Base-by-base conservation (phyloP, 2,329 filamentous ascomycete species). In the Xylariaceae sp. region DNA sequence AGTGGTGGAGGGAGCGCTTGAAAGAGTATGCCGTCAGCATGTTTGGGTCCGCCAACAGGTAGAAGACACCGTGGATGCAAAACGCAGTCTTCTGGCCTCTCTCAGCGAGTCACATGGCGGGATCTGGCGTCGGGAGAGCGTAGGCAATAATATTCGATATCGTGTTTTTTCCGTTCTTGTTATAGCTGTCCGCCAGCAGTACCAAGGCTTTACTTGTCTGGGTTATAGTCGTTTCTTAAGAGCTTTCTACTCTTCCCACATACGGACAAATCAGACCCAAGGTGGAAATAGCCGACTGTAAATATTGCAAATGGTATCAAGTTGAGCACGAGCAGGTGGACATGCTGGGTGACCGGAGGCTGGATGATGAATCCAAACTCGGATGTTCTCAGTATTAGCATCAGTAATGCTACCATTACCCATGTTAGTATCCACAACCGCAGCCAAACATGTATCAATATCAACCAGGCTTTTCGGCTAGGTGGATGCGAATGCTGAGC, bases 91-190 rank as follows among this genome's bases (percentile, higher is more conserved):
- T 6, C 64, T 77, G 37, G 53, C 68, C 15, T 69, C 78, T 2
- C 67, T 83, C n/a, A 68, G 72, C 12, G 78, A 82, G 53, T 59
- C 83, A 13, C 70, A 74, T 32, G 65, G 76, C 15, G 78, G 83
- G 64, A 72, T 78, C 13, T 72, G 75, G 58, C 74, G 71, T 37
- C 70, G 72, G 2, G 72, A 76, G 48, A 66, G 72, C 2, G 18
- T n/a, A 16, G 29, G 21, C 12, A 26, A n/a, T 43, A 15, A 15
- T 5, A 13, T 15, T 34, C 32, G 3, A 10, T 30, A 7, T 34
- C 10, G 3, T n/a, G 5, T 13, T 34, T 10, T 34, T 15, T 10
- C 13, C 32, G 32, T 34, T 12, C 16, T 43, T 29, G 41, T n/a
- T 18, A 21, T 41, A 37, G 9, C 18, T 22, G 13, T 22, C 39